These are phyloP conservation scores for Ganoderma boninense DNA, from an alignment of 1,284 basidiomycete species.

Conservation along the genomic window DNA sequence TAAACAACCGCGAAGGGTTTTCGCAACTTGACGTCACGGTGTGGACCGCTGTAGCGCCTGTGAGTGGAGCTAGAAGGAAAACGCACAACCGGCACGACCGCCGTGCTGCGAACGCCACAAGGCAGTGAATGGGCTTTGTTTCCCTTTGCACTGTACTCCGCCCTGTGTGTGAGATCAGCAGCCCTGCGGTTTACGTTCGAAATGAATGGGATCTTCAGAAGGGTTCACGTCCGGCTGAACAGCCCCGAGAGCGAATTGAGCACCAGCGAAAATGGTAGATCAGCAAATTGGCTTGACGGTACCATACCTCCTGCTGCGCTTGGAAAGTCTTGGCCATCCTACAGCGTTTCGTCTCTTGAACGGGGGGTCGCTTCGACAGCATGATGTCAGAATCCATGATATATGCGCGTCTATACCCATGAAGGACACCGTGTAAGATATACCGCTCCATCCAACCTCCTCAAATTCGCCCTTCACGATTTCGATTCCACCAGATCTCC, in stretches of 20 bases:
- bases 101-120: background rate
- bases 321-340: background rate
- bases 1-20: background rate
- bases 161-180: background rate
- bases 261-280: background rate
- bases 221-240: background rate
- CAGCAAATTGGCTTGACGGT: background rate
- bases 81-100: background rate
- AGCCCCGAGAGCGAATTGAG: background rate
- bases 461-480: constrained; percentile 3
- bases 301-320: background rate
- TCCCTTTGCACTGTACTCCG: background rate
- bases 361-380: background rate
- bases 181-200: background rate
- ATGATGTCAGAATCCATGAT: background rate
- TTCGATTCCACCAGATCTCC: constrained; percentile 27
- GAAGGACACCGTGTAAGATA: background rate
- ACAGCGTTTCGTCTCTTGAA: background rate
- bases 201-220: background rate
- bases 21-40: constrained; percentile 1
- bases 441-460: background rate
- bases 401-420: constrained; percentile 2
- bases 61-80: background rate
- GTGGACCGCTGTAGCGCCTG: background rate
- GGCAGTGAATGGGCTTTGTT: too few relatives aligned